phyloP scores from a whole-genome alignment of 805 yeast genomes.

The Schwanniomyces vanrijiae region DNA sequence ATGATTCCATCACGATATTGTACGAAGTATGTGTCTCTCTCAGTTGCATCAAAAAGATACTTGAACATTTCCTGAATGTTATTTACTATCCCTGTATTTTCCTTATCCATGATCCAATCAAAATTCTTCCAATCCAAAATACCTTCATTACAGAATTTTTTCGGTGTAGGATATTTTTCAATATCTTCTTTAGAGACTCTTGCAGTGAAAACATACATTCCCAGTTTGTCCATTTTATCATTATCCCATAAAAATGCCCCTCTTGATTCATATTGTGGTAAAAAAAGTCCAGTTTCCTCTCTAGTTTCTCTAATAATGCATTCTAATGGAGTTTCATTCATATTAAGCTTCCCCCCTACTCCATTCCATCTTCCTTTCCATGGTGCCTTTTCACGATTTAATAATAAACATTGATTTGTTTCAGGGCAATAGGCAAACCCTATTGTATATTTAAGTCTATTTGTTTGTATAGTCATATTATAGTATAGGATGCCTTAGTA shows the following conservation, averaged over 20 bases:
- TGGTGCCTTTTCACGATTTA: constrained; percentile 42
- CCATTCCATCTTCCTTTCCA: constrained; percentile 53
- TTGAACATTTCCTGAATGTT: constrained; percentile 28
- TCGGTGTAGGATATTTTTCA: constrained; percentile 27
- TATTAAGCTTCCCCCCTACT: constrained; percentile 44
- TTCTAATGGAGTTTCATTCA: constrained; percentile 32
- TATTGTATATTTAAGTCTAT: constrained; percentile 19
- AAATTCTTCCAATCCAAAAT: constrained; percentile 41
- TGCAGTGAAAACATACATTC: constrained; percentile 42
- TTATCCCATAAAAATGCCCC: constrained; percentile 39
- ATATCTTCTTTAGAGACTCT: constrained; percentile 23
- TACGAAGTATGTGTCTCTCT: constrained; percentile 22
- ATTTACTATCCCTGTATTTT: constrained; percentile 42
- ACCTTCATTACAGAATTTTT: constrained; percentile 35
- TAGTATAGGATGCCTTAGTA: not conserved
- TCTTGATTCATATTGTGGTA: constrained; percentile 27
- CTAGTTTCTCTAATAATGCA: constrained; percentile 41
- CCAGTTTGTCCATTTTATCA: constrained; percentile 26
- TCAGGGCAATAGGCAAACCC: constrained; percentile 30
- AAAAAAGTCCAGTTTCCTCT: constrained; percentile 40
- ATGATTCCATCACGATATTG: constrained; percentile 17
- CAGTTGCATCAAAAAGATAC: constrained; percentile 23
- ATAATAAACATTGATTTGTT: constrained; percentile 29
- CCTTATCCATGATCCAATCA: constrained; percentile 35
- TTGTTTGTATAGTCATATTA: not conserved